Evolutionary conservation across 306 rosid species (phyloP).

Genomic region (Inga leiocalycina): DNA sequence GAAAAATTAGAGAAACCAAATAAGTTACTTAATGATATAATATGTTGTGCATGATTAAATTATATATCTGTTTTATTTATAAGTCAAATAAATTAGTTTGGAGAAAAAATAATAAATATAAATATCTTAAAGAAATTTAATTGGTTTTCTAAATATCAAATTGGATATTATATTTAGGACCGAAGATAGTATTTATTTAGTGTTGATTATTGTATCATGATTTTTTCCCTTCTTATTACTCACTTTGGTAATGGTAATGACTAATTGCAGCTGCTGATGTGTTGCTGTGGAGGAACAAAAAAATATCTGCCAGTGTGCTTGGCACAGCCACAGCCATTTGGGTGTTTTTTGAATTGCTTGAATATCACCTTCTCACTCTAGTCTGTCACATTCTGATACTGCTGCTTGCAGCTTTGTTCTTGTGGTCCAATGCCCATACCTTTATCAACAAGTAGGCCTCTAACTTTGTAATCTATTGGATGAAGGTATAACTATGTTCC

Average conservation of each 20-base stretch:
- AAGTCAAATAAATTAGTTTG: too few relatives aligned
- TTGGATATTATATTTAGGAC: too few relatives aligned
- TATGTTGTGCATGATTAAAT: too few relatives aligned
- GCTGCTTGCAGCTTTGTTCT: conserved; percentile 68
- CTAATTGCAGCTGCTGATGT: conserved; percentile 83
- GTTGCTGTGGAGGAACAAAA: conserved; percentile 89
- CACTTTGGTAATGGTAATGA: not conserved
- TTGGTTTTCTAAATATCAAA: too few relatives aligned
- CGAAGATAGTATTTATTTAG: too few relatives aligned
- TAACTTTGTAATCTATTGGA: not conserved
- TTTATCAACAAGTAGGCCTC: conserved; percentile 77
- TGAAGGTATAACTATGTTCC: not conserved
- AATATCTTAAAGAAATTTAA: too few relatives aligned
- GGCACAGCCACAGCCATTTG: conserved; percentile 69
- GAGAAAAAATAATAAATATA: too few relatives aligned
- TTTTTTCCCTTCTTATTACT: not conserved
- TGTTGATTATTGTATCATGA: not conserved
- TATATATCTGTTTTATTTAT: too few relatives aligned
- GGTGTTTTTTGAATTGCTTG: conserved; percentile 81
- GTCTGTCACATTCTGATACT: conserved; percentile 63
- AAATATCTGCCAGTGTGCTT: conserved; percentile 77
- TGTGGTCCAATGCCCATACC: conserved; percentile 90
- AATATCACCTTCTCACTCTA: conserved; percentile 84
- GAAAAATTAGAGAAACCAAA: too few relatives aligned
- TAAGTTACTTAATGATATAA: too few relatives aligned